Evolutionary conservation across 78 protist species (phyloP).

Genomic region (Speleostelium caveatum): DNA sequence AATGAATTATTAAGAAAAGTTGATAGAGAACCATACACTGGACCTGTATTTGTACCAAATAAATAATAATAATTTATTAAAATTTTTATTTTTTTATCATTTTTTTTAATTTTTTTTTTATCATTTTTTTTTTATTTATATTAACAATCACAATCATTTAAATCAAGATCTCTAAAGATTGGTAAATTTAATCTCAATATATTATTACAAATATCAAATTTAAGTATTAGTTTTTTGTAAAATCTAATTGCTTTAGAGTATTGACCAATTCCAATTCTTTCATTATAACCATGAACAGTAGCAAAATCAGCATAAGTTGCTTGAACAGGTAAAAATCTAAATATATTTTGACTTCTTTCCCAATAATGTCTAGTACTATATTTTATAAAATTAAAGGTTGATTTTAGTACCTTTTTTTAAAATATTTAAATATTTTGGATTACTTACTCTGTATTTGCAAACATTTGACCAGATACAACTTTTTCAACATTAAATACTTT

Average conservation of each 20-base stretch:
- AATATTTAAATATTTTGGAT: too few species aligned
- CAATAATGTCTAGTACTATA: conserved; percentile 65
- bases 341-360: conserved; percentile 24
- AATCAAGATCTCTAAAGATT: neutral
- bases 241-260: conserved; percentile 18
- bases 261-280: conserved; percentile 15
- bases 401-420: too few species aligned
- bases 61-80: neutral
- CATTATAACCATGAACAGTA: conserved; percentile 59
- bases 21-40: conserved; percentile 85
- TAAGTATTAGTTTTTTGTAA: too few species aligned
- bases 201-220: too few species aligned
- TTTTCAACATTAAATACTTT: conserved; percentile 16
- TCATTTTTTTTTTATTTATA: neutral
- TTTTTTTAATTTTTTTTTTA: too few species aligned
- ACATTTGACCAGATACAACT: conserved; percentile 29
- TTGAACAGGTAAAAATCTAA: conserved; percentile 18
- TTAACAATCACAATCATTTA: neutral
- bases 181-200: too few species aligned
- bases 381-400: too few species aligned
- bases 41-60: conserved; percentile 27
- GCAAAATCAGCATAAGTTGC: neutral
- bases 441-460: conserved; percentile 72
- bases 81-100: too few species aligned
- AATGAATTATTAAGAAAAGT: conserved; percentile 75